Percentiles rank a stretch among this genome's conserved stretches.
Evolutionary conservation across 2,329 filamentous ascomycete species (phyloP).

Genomic region (Alternaria conjuncta): DNA sequence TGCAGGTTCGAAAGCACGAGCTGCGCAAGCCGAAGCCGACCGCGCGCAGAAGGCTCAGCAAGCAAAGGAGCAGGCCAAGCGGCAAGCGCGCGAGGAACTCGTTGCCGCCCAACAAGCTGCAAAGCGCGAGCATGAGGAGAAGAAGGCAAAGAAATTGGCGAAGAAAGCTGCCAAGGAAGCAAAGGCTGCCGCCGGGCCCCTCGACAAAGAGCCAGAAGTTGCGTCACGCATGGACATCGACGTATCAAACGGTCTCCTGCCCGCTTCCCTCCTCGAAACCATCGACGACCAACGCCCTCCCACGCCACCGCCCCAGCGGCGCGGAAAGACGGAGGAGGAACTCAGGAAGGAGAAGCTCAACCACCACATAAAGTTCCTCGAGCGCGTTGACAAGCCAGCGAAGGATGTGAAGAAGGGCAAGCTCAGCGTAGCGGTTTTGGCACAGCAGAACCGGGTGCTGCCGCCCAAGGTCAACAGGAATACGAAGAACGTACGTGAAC

Average conservation of each 20-base stretch:
- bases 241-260: constrained; percentile 58
- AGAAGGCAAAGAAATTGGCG: constrained; percentile 40
- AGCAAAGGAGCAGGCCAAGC: constrained; percentile 34
- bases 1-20: constrained; percentile 37
- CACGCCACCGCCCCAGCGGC: constrained; percentile 48
- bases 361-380: constrained; percentile 57
- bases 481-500: constrained; percentile 46
- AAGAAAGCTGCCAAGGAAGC: constrained; percentile 21
- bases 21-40: constrained; percentile 36
- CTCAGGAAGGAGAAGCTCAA: constrained; percentile 54
- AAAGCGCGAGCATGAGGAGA: constrained; percentile 38
- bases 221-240: constrained; percentile 20
- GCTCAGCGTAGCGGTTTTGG: constrained; percentile 58
- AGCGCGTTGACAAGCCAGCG: constrained; percentile 54
- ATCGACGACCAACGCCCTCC: constrained; percentile 53
- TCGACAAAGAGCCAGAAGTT: constrained; percentile 8
- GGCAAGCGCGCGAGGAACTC: constrained; percentile 39
- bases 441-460: constrained; percentile 49
- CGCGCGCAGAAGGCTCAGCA: constrained; percentile 39
- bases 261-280: constrained; percentile 58
- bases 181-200: constrained; percentile 6
- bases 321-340: constrained; percentile 32
- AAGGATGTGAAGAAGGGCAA: constrained; percentile 60
- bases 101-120: constrained; percentile 42
- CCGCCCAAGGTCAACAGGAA: constrained; percentile 52